A percentile compares a stretch with the other conserved stretches of the same genome.
These are phyloP conservation scores for Peronospora destructor DNA, from an alignment of 352 stramenopile species.

Conservation along the genomic window DNA sequence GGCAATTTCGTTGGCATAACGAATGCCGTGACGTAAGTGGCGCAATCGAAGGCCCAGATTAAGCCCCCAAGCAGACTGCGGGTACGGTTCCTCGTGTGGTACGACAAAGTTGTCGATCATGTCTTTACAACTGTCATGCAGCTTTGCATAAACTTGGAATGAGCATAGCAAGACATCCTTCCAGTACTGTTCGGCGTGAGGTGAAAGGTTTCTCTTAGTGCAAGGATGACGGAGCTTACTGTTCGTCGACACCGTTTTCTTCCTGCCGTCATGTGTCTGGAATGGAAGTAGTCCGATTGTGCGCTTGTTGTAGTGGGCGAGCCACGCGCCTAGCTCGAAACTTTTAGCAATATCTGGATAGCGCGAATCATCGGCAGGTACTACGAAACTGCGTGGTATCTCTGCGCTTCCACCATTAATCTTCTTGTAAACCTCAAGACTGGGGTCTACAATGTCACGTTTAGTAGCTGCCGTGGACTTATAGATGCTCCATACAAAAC, in stretches of 20 bases:
- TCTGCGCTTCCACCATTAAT: slow-evolving; percentile 66
- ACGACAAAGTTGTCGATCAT: slow-evolving; percentile 62
- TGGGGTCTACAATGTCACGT: slow-evolving; percentile 50
- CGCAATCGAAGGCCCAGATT: slow-evolving; percentile 65
- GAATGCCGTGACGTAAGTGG: slow-evolving; percentile 58
- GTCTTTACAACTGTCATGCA: slow-evolving; percentile 42
- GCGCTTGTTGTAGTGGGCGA: slow-evolving; percentile 59
- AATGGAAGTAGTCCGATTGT: slow-evolving; percentile 34
- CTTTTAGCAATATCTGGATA: slow-evolving; percentile 84
- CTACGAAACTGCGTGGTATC: slow-evolving; percentile 52
- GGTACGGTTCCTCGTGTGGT: slow-evolving; percentile 46
- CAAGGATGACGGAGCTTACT: slow-evolving; percentile 7
- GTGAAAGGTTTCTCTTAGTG: slow-evolving; percentile 24
- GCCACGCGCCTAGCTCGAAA: slow-evolving; percentile 82
- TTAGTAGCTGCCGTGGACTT: slow-evolving; percentile 41
- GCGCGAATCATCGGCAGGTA: slow-evolving; percentile 63
- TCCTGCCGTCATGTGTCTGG: slow-evolving; percentile 35
- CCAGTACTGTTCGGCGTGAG: slow-evolving; percentile 63
- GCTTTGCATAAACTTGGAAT: slow-evolving; percentile 45
- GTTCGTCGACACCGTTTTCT: slow-evolving; percentile 8
- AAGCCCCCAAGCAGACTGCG: slow-evolving; percentile 51
- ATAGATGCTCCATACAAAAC: slow-evolving; percentile 89
- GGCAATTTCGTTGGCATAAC: slow-evolving; percentile 49
- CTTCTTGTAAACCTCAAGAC: slow-evolving; percentile 70
- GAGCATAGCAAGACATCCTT: slow-evolving; percentile 60